Base-by-base conservation (phyloP, 345 rosid species). In the Leavenworthia alabamica region DNA sequence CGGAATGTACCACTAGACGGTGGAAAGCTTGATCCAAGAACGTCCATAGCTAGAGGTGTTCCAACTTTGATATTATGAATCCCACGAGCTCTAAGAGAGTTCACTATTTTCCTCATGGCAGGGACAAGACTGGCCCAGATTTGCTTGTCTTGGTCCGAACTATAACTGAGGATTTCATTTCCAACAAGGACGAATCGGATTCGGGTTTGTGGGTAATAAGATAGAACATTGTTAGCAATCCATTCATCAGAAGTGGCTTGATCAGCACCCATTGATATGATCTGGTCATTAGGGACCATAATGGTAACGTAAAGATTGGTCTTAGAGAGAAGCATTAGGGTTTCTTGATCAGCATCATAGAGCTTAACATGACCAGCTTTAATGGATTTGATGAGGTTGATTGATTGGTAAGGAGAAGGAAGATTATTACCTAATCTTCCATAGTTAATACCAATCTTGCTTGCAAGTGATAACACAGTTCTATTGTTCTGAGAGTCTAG, bases 31-130 rank as follows among this genome's bases (percentile, higher is more conserved):
- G 83, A 67, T 2, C 62, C 60, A 16, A 87, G 58, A 7, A 46
- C 60, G 33, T 85, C 97, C 96, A 87, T 90, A 5, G 90, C 90
- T 7, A 87, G 58, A 3, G 93, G 89, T 4, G 97, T 85, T 0
- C 96, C 74, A 3, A 90, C 76, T 72, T 87, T 85, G 71, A 90
- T 76, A 56, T 82, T 81, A 0, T 44, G 72, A 36, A 87, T 77
- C 8, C 76, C 72, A 7, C 62, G 67, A 5, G 76, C 52, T 44
- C 41, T 51, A 12, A 90, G 77, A n/a, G 84, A 60, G 5, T 23
- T 79, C 61, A 75, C 77, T 17, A 90, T 75, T 13, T 54, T 76
- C 0, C 52, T 62, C 96, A 90, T 85, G 2, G 93, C 93, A 2
- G 83, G 96, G 36, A 87, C 86, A 1, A 90, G 83, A 59, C 49